Evolutionary conservation across 2,329 filamentous ascomycete species (phyloP).

Genomic region (Ophiocordyceps robertsii): DNA sequence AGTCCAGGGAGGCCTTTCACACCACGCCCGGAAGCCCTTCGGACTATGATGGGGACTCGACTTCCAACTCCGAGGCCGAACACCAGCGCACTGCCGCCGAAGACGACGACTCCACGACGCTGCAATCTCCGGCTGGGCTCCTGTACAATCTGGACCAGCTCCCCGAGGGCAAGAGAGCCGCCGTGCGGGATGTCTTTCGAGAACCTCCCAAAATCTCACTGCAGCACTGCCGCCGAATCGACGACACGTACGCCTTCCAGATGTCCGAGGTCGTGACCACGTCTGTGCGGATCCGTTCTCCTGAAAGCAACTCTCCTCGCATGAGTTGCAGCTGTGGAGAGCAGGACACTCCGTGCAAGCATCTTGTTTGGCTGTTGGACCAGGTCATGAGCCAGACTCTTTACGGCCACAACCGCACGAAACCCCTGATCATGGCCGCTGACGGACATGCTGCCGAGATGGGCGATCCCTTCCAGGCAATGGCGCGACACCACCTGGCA

Average conservation of each 20-base stretch:
- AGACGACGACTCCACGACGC: constrained; percentile 3
- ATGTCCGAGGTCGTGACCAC: constrained; percentile 40
- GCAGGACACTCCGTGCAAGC: constrained; percentile 28
- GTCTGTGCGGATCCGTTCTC: constrained; percentile 33
- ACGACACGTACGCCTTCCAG: constrained; percentile 39
- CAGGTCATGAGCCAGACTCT: constrained; percentile 34
- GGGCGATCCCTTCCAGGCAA: constrained; percentile 32
- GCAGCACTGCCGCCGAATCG: constrained; percentile 33
- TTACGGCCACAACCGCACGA: constrained; percentile 21
- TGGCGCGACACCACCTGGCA: constrained; percentile 36
- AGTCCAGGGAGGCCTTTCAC: neutral
- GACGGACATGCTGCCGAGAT: constrained; percentile 31
- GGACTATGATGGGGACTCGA: neutral
- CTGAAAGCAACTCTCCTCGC: constrained; percentile 22
- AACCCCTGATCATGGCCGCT: constrained; percentile 27
- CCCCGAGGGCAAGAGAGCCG: constrained; percentile 19
- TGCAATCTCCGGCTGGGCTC: constrained; percentile 26
- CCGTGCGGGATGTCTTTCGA: constrained; percentile 30
- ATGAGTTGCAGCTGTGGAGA: constrained; percentile 33
- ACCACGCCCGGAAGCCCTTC: neutral
- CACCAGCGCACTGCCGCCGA: no score
- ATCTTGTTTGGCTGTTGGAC: constrained; percentile 42
- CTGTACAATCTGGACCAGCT: constrained; percentile 27
- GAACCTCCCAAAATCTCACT: constrained; percentile 35
- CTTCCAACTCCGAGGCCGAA: neutral